These are phyloP conservation scores for Trichoderma guizhouense DNA, from an alignment of 2,329 filamentous ascomycete species.

Conservation along the genomic window DNA sequence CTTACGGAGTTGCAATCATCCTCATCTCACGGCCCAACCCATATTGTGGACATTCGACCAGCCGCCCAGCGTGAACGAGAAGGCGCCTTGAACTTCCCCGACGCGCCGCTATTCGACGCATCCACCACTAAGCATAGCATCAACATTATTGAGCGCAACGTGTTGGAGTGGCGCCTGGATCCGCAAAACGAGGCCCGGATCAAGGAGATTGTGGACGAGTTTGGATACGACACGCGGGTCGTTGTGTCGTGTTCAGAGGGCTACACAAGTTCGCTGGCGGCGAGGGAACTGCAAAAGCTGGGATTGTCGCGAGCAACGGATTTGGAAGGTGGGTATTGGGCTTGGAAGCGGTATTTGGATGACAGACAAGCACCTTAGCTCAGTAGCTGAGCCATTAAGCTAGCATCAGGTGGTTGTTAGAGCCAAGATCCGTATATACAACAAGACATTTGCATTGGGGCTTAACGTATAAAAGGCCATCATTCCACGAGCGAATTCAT, in stretches of 20 bases:
- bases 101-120: neutral
- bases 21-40: slow-evolving; percentile 15
- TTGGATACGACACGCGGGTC: slow-evolving; percentile 19
- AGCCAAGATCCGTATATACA: neutral
- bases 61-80: slow-evolving; percentile 17
- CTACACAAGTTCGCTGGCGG: slow-evolving; percentile 19
- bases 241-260: slow-evolving; percentile 19
- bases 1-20: slow-evolving; percentile 9
- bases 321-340: slow-evolving; percentile 18
- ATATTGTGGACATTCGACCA: slow-evolving; percentile 19
- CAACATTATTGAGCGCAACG: slow-evolving; percentile 19
- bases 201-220: slow-evolving; percentile 19
- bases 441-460: neutral
- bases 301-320: slow-evolving; percentile 17
- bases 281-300: slow-evolving; percentile 17
- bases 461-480: no score
- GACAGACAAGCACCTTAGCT: neutral
- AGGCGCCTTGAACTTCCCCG: slow-evolving; percentile 10
- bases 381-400: neutral
- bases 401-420: neutral
- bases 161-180: slow-evolving; percentile 20
- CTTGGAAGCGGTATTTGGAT: slow-evolving; percentile 16
- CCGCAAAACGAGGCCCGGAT: slow-evolving; percentile 17
- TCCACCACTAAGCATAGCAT: slow-evolving; percentile 6
- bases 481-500: no score